Evolutionary conservation across 768 basidiomycete genomes (phyloP), one percentile per base, ranked within the genome.

Genomic region (Kwoniella shandongensis): DNA sequence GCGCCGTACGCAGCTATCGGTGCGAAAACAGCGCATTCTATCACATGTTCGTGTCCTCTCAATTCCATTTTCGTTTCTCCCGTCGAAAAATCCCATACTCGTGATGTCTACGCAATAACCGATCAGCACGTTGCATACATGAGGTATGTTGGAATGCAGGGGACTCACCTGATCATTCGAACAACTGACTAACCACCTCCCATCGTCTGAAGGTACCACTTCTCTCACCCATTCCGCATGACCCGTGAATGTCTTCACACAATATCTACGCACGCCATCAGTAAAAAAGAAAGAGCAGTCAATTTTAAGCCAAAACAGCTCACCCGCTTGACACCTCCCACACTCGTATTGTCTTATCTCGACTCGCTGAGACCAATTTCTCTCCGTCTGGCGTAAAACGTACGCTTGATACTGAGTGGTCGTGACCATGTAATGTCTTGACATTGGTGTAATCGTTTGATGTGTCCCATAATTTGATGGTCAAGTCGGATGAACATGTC

Each of bases 401-500:
- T 1, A 87, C 90, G 25, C 85, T 84, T 11, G 91, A 92, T 45
- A 94, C 88, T 12, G 88, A 85, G 76, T 94, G 91, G 74, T 94
- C 91, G 69, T 94, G 91, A 7, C 91, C 91, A 54, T 86, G 84
- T 46, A 93, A 79, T 2, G 91, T 91, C 77, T 88, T 88, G 56
- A 81, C 81, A 74, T 90, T 91, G 79, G 89, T 90, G 82, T 89
- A 93, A 66, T 91, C 89, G 74, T 90, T 88, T 63, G 85, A 82
- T 15, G 86, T 84, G 76, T 92, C 89, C 91, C 91, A 94, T 58
- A 94, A 81, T 78, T 91, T 91, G 79, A 94, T 86, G 67, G 89
- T 89, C 46, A 93, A 80, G 78, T 94, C 91, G 50, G 87, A 86
- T 2, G 91, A 93, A 62, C 85, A 85, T 0, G 89, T 86, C 76